These are phyloP conservation scores for Zoysia japonica DNA, from an alignment of 176 grass and related monocot genomes.

Conservation along the genomic window DNA sequence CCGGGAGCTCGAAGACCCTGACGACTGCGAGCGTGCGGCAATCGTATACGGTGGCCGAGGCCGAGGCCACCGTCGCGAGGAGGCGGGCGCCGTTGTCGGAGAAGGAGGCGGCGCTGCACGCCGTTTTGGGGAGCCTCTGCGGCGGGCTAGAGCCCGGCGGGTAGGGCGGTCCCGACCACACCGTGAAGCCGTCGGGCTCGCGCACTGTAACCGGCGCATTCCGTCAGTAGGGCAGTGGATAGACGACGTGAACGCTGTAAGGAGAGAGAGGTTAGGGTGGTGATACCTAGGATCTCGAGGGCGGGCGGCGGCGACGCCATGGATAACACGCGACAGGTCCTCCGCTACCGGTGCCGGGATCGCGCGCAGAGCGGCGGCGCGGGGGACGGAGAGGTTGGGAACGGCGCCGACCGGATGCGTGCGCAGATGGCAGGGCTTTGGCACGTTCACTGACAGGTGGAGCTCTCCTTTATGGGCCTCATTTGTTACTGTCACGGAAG, in stretches of 20 bases:
- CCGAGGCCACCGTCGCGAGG: conserved; percentile 55
- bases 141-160: conserved; percentile 47
- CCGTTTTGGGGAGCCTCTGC: conserved; percentile 57
- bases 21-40: conserved; percentile 52
- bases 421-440: neutral
- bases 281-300: conserved; percentile 60
- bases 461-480: neutral
- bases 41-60: conserved; percentile 67
- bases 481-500: neutral
- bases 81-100: conserved; percentile 65
- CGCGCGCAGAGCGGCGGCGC: conserved; percentile 30
- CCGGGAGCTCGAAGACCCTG: conserved; percentile 72
- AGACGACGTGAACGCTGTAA: neutral
- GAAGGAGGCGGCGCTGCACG: conserved; percentile 64
- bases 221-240: conserved; percentile 29
- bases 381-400: conserved; percentile 39
- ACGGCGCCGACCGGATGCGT: conserved; percentile 25
- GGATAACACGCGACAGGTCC: conserved; percentile 4
- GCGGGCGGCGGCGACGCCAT: conserved; percentile 48
- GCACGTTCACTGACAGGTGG: conserved; percentile 5
- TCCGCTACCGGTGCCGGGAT: conserved; percentile 28
- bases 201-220: conserved; percentile 54
- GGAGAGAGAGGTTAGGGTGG: neutral
- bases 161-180: conserved; percentile 85
- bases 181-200: conserved; percentile 78